phyloP scores from a whole-genome alignment of 1,139 yeast species.

The Candida sojae region DNA sequence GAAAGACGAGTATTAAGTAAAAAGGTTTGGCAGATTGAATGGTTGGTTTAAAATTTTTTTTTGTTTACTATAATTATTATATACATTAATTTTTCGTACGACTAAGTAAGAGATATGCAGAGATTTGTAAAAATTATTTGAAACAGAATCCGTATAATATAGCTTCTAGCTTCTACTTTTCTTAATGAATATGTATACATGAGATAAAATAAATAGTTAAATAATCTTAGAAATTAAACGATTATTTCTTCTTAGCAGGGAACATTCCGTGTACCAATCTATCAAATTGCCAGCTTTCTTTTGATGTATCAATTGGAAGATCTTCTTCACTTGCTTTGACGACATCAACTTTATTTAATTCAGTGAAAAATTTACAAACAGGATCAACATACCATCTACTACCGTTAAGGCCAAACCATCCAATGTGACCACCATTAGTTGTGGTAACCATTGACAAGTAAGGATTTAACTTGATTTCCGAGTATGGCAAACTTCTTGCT shows the following conservation, averaged over 20 bases:
- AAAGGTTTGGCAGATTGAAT: not conserved
- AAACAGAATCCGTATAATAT: no score
- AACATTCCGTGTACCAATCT: constrained; percentile 22
- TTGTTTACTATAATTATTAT: not conserved
- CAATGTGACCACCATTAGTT: constrained; percentile 82
- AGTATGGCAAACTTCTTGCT: constrained; percentile 53
- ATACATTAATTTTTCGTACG: not conserved
- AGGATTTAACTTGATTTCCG: constrained; percentile 67
- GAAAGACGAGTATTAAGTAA: constrained; percentile 62
- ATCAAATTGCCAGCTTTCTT: constrained; percentile 32
- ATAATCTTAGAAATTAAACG: not conserved
- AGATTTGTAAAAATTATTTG: no score
- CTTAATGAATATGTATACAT: not conserved
- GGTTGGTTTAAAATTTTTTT: not conserved
- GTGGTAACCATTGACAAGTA: constrained; percentile 67
- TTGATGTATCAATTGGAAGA: constrained; percentile 30
- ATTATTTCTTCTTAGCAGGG: not conserved
- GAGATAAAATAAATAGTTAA: not conserved
- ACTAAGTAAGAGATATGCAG: not conserved
- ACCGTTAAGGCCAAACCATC: constrained; percentile 54
- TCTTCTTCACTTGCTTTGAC: constrained; percentile 15
- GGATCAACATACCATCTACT: constrained; percentile 56
- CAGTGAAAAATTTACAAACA: constrained; percentile 34
- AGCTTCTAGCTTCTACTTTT: no score
- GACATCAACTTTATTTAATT: constrained; percentile 29